Evolutionary conservation across 1,284 basidiomycete genomes (phyloP).

Genomic region (Microbotryum violaceum): DNA sequence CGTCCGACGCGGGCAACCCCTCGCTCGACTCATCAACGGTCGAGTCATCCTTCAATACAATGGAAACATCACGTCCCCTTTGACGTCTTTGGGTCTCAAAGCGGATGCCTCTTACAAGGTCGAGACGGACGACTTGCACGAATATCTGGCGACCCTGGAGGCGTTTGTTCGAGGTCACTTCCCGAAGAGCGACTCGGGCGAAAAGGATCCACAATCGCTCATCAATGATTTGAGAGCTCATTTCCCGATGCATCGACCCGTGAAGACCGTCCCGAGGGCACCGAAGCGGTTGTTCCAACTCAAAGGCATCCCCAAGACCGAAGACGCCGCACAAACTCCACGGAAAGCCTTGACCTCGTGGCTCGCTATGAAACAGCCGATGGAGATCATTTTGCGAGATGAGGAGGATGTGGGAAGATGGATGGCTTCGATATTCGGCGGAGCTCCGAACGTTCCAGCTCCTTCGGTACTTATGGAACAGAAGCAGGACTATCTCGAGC

Average conservation of each 20-base stretch:
- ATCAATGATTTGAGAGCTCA: slow-evolving; percentile 15
- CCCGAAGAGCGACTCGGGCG: slow-evolving; percentile 5
- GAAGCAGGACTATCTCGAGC: no score
- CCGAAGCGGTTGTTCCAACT: neutral
- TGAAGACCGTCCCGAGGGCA: neutral
- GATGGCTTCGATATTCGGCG: neutral
- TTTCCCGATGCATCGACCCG: slow-evolving; percentile 4
- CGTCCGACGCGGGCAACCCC: no score
- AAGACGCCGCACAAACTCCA: slow-evolving; percentile 7
- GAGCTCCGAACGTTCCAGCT: no score
- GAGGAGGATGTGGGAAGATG: neutral
- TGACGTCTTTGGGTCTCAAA: slow-evolving; percentile 1
- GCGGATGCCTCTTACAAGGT: slow-evolving; percentile 1
- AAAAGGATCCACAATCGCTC: slow-evolving; percentile 11
- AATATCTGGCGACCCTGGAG: slow-evolving; percentile 17
- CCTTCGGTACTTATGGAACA: no score
- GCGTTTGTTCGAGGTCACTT: slow-evolving; percentile 14
- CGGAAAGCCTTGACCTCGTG: slow-evolving; percentile 11
- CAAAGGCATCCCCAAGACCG: neutral
- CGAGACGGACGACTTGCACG: neutral
- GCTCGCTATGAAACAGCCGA: neutral
- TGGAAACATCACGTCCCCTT: neutral
- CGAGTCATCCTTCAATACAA: no score
- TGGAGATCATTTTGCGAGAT: slow-evolving; percentile 9
- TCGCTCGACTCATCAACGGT: no score